These are phyloP conservation scores for Carex arenaria DNA, from an alignment of 202 grass and related monocot genomes.

Conservation along the genomic window DNA sequence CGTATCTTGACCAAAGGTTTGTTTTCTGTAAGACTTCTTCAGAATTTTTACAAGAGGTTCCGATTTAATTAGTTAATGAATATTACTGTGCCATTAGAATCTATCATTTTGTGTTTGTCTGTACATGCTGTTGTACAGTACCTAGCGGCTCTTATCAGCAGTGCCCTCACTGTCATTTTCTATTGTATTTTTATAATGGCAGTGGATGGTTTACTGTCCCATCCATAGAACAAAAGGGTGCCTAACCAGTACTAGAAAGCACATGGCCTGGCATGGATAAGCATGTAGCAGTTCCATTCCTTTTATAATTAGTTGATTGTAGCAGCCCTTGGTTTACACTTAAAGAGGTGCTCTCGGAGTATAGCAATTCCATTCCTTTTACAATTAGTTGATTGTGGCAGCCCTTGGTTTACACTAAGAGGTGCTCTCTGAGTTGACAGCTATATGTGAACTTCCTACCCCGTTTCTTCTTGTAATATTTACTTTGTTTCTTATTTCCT, in stretches of 20 bases:
- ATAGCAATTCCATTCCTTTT: background rate
- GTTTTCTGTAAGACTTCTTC: background rate
- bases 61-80: background rate
- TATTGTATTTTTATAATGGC: background rate
- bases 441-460: background rate
- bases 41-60: background rate
- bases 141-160: background rate
- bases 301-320: background rate
- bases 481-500: conserved; percentile 17
- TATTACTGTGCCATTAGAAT: background rate
- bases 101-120: background rate
- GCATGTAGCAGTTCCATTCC: background rate
- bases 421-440: background rate
- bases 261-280: background rate
- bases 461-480: background rate
- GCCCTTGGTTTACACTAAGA: background rate
- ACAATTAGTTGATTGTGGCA: background rate
- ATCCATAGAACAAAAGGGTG: background rate
- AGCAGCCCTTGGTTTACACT: background rate
- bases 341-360: background rate
- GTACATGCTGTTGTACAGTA: background rate
- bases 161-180: background rate
- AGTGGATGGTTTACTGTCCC: background rate
- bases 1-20: conserved; percentile 93
- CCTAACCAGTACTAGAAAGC: background rate